These are phyloP conservation scores for Jaltomata sinuosa DNA, from an alignment of 257 asterid genomes.

Conservation along the genomic window DNA sequence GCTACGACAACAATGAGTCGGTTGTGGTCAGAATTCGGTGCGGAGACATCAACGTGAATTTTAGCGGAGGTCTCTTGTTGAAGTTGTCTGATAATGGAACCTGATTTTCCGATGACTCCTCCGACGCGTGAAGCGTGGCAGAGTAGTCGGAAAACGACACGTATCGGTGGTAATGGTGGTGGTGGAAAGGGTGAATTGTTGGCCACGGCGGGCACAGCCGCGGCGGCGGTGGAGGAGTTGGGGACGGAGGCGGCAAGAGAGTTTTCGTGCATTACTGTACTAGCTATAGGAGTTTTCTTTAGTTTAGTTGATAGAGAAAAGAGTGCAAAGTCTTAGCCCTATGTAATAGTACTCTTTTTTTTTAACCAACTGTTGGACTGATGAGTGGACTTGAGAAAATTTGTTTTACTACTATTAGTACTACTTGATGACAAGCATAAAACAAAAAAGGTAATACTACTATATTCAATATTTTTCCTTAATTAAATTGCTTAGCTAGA, in stretches of 20 bases:
- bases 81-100: conserved; percentile 56
- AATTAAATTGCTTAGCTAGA: too few species aligned
- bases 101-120: conserved; percentile 66
- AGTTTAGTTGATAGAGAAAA: neutral
- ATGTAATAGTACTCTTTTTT: neutral
- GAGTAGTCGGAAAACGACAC: conserved; percentile 54
- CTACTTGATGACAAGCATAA: too few species aligned
- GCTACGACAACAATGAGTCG: conserved; percentile 48
- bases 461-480: too few species aligned
- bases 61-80: conserved; percentile 44
- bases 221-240: neutral
- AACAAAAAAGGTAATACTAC: too few species aligned
- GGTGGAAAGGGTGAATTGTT: conserved; percentile 1
- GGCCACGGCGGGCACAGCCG: neutral
- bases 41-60: conserved; percentile 52
- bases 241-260: neutral
- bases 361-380: neutral
- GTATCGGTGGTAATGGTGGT: neutral
- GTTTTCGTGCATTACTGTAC: neutral
- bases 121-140: conserved; percentile 74
- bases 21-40: conserved; percentile 24
- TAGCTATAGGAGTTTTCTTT: neutral
- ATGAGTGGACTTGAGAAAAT: neutral
- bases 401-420: too few species aligned
- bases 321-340: neutral